A percentile compares a stretch with the other conserved stretches of the same genome.
These are phyloP conservation scores for Phialophora verrucosa DNA, from an alignment of 2,329 filamentous ascomycete species.

Conservation along the genomic window DNA sequence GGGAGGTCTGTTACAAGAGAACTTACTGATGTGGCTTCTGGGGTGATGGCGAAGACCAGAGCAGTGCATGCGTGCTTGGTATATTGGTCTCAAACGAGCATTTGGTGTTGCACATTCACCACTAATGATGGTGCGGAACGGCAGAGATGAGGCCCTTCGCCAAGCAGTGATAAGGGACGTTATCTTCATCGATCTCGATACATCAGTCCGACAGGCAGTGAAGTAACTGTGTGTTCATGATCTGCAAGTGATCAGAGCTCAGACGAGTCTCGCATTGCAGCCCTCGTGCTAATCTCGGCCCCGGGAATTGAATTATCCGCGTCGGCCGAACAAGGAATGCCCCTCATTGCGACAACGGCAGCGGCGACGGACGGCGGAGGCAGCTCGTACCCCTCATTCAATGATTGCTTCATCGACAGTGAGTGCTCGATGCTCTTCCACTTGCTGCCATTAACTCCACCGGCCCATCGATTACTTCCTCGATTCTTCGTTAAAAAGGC, in stretches of 20 bases:
- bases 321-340: constrained; percentile 11
- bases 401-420: background rate
- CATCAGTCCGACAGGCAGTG: background rate
- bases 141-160: background rate
- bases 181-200: constrained; percentile 1
- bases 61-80: background rate
- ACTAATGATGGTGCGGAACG: background rate
- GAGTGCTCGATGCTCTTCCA: background rate
- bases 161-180: background rate
- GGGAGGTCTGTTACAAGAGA: background rate
- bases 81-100: background rate
- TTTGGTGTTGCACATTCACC: background rate
- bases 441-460: constrained; percentile 17
- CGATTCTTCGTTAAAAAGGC: constrained; percentile 2
- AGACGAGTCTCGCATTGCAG: too few species aligned
- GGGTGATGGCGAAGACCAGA: background rate
- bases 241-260: background rate
- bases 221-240: background rate
- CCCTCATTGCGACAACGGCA: constrained; percentile 17
- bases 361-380: background rate
- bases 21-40: background rate
- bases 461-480: constrained; percentile 25
- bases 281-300: background rate
- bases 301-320: constrained; percentile 1
- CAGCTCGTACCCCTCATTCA: background rate